phyloP scores from a whole-genome alignment of 352 stramenopile genomes.

The Globisporangium spinosum region DNA sequence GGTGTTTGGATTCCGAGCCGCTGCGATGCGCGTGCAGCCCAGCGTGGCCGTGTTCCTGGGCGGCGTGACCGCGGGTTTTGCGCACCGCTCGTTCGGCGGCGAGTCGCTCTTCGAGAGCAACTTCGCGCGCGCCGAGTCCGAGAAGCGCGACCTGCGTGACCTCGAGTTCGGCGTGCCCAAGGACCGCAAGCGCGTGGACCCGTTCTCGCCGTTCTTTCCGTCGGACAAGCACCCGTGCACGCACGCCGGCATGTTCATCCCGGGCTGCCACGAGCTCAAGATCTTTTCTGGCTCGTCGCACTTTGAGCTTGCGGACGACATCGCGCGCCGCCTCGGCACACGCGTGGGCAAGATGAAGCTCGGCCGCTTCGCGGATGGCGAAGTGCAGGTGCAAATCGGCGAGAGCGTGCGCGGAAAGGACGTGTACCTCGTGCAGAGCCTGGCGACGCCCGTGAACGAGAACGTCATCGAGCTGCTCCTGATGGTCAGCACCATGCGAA shows the following conservation, averaged over 20 bases:
- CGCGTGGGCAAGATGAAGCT: conserved; percentile 87
- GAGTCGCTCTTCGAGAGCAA: conserved; percentile 17
- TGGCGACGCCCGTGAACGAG: conserved; percentile 91
- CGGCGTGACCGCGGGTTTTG: conserved; percentile 40
- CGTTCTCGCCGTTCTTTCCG: conserved; percentile 87
- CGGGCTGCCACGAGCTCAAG: conserved; percentile 91
- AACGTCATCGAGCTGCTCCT: conserved; percentile 94
- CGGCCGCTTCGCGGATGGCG: conserved; percentile 89
- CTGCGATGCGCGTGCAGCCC: conserved; percentile 39
- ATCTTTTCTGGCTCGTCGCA: conserved; percentile 92
- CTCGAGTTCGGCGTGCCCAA: conserved; percentile 83
- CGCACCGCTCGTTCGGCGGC: conserved; percentile 33
- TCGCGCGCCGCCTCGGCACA: conserved; percentile 83
- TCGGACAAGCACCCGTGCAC: conserved; percentile 90
- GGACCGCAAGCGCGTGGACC: conserved; percentile 86
- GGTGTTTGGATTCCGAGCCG: conserved; percentile 59
- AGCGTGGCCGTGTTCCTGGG: conserved; percentile 52
- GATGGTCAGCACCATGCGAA: conserved; percentile 92
- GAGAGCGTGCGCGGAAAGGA: conserved; percentile 92
- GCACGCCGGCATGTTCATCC: conserved; percentile 90
- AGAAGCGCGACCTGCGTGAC: conserved; percentile 80
- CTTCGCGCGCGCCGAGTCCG: conserved; percentile 36
- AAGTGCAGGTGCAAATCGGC: conserved; percentile 91
- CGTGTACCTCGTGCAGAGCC: conserved; percentile 93
- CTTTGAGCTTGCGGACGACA: conserved; percentile 88